A percentile compares a stretch with the other conserved stretches of the same genome.
These are phyloP conservation scores for Bipolaris cookei DNA, from an alignment of 2,329 filamentous ascomycete genomes.

Conservation along the genomic window DNA sequence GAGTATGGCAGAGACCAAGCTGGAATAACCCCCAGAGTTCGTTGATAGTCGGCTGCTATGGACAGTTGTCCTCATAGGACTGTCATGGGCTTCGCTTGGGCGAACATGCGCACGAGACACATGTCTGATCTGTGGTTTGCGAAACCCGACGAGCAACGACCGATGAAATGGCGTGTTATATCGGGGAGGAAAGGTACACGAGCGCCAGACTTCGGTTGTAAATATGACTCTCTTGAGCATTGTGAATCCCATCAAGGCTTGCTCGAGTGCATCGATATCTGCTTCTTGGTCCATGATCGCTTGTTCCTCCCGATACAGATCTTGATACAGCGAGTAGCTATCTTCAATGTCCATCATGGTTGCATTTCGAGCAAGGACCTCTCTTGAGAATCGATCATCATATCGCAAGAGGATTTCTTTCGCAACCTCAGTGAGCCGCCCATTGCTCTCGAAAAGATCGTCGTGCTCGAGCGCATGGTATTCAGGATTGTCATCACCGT, in stretches of 20 bases:
- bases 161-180: conserved; percentile 55
- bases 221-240: conserved; percentile 48
- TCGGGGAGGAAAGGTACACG: conserved; percentile 41
- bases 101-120: conserved; percentile 24
- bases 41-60: neutral
- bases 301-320: conserved; percentile 45
- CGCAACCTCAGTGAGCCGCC: conserved; percentile 22
- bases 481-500: conserved; percentile 12
- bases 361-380: conserved; percentile 23
- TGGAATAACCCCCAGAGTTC: conserved; percentile 45
- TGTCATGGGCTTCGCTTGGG: neutral
- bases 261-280: conserved; percentile 44
- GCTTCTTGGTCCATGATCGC: conserved; percentile 32
- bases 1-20: conserved; percentile 35
- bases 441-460: conserved; percentile 17
- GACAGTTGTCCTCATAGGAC: neutral
- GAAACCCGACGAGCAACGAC: conserved; percentile 50
- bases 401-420: conserved; percentile 25
- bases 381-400: conserved; percentile 20
- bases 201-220: conserved; percentile 51
- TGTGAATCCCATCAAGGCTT: conserved; percentile 47
- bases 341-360: conserved; percentile 31
- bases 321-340: conserved; percentile 38
- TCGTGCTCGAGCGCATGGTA: conserved; percentile 15
- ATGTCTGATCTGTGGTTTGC: conserved; percentile 48